A percentile compares a stretch with the other conserved stretches of the same genome.
phyloP scores from a whole-genome alignment of 139 green algal species.

The Dunaliella sp. region DNA sequence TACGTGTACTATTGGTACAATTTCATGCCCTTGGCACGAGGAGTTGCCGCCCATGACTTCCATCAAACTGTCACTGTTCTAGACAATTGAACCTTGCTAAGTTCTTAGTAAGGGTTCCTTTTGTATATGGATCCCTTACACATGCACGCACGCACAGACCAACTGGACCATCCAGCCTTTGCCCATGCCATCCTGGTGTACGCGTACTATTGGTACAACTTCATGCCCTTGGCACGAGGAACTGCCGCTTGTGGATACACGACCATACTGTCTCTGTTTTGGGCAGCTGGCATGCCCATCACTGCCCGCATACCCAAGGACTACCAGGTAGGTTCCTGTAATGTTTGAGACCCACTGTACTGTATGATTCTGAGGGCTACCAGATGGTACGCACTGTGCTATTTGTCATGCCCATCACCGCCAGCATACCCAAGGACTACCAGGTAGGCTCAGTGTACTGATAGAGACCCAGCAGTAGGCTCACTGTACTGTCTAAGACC shows the following conservation, averaged over 20 bases:
- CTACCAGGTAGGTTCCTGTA: conserved; percentile 63
- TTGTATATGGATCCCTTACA: too few species aligned
- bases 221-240: conserved; percentile 92
- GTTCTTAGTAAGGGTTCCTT: too few species aligned
- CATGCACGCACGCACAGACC: conserved; percentile 3
- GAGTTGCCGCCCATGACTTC: conserved; percentile 84
- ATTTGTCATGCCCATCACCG: conserved; percentile 74
- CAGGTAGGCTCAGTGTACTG: conserved; percentile 56
- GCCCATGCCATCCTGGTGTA: conserved; percentile 47
- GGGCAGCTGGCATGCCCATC: conserved; percentile 79
- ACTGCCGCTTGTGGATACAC: conserved; percentile 84
- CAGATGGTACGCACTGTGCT: too few species aligned
- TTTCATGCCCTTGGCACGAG: conserved; percentile 30
- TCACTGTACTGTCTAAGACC: too few species aligned
- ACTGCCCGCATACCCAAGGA: conserved; percentile 68
- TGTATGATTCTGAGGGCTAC: neutral
- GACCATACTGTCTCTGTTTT: conserved; percentile 78
- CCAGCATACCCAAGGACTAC: conserved; percentile 74
- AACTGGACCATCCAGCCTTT: neutral
- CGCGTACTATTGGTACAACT: conserved; percentile 89
- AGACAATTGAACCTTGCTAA: too few species aligned
- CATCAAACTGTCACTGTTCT: conserved; percentile 77
- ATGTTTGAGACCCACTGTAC: neutral
- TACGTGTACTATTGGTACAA: conserved; percentile 22
- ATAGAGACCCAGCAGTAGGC: too few species aligned